These are phyloP conservation scores for Mycena rebaudengoi DNA, from an alignment of 768 basidiomycete species.

Conservation along the genomic window DNA sequence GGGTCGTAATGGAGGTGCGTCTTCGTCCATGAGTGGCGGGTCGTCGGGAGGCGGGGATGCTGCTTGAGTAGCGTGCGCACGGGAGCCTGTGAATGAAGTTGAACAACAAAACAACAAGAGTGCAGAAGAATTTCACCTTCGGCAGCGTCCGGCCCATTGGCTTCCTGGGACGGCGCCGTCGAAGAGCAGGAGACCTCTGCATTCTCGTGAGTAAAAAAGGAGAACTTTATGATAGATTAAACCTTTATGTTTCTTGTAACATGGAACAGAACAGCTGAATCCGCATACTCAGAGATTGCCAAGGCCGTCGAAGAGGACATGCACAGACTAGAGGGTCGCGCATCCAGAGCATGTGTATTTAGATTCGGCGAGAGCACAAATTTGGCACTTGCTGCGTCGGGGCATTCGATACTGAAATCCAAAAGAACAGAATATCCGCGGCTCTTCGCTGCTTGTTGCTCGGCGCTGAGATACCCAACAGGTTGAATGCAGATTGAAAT, in stretches of 20 bases:
- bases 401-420: too few species aligned
- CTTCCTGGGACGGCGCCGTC: too few species aligned
- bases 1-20: too few species aligned
- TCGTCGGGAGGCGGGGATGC: slow-evolving; percentile 12
- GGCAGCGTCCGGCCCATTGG: neutral
- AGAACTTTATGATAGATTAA: neutral
- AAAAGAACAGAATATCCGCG: too few species aligned
- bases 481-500: too few species aligned
- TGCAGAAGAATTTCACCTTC: slow-evolving; percentile 2
- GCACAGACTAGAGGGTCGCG: slow-evolving; percentile 69
- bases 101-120: neutral
- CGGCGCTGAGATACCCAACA: too few species aligned
- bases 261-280: slow-evolving; percentile 78
- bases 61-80: neutral
- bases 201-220: too few species aligned
- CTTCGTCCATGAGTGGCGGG: slow-evolving; percentile 36
- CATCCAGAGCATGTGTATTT: slow-evolving; percentile 83
- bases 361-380: slow-evolving; percentile 62
- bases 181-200: slow-evolving; percentile 17
- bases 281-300: too few species aligned
- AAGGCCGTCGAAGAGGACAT: slow-evolving; percentile 1
- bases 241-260: slow-evolving; percentile 85
- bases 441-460: too few species aligned
- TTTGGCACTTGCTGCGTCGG: slow-evolving; percentile 58
- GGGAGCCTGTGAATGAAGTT: too few species aligned